phyloP scores from a whole-genome alignment of 2,329 filamentous ascomycete species.

The Hymenoscyphus occultus region DNA sequence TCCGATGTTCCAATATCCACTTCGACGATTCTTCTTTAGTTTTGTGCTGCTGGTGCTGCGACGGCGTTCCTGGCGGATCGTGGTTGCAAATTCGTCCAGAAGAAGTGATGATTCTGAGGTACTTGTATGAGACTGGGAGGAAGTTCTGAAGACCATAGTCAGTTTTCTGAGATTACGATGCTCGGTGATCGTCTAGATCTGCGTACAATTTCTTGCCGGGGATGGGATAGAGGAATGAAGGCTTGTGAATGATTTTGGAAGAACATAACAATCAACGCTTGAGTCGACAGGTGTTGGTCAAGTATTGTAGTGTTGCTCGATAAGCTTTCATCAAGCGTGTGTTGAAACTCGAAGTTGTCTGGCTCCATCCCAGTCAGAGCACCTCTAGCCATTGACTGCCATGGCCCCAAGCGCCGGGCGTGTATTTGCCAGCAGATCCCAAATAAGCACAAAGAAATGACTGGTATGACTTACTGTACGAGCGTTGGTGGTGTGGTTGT shows the following conservation, averaged over 20 bases:
- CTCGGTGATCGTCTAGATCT: not conserved
- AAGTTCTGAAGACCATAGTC: constrained; percentile 4
- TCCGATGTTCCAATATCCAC: not conserved
- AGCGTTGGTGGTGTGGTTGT: not conserved
- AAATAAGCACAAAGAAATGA: not conserved
- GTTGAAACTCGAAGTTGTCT: not conserved
- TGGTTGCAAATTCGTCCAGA: not conserved
- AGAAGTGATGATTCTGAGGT: not conserved
- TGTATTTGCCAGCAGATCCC: not conserved
- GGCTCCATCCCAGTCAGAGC: constrained; percentile 6
- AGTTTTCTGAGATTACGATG: not conserved
- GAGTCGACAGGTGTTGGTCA: not conserved
- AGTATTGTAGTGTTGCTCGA: not conserved
- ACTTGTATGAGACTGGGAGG: not conserved
- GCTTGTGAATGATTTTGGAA: not conserved
- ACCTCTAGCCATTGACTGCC: not conserved
- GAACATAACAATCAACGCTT: not conserved
- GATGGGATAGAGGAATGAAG: not conserved
- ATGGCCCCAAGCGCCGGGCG: not conserved
- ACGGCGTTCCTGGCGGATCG: not conserved
- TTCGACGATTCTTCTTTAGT: not conserved
- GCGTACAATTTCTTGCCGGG: not conserved
- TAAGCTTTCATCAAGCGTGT: constrained; percentile 3
- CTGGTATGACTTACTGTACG: not conserved
- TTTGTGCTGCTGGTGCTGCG: not conserved